A percentile compares a stretch with the other conserved stretches of the same genome.
phyloP scores from a whole-genome alignment of 371 early-diverging fungal genomes.

The Mortierella sp. region DNA sequence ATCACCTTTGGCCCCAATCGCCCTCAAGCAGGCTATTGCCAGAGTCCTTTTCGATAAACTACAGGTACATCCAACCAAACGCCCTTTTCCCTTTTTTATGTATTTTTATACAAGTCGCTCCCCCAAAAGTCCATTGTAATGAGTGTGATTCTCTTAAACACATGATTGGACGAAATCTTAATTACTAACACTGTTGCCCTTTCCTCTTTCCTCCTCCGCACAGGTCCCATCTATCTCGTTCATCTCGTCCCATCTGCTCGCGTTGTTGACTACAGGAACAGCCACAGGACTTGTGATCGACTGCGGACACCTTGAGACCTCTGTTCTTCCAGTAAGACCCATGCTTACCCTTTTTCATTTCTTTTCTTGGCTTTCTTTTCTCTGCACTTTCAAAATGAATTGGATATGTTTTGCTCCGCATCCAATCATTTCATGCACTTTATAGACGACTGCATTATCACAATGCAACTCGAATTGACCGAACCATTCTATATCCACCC shows the following conservation, averaged over 20 bases:
- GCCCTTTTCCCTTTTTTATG: not conserved
- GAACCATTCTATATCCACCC: too few relatives aligned
- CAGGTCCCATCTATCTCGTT: slow-evolving; percentile 86
- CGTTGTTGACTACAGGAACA: slow-evolving; percentile 82
- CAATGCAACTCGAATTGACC: too few relatives aligned
- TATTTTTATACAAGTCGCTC: not conserved
- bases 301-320: slow-evolving; percentile 81
- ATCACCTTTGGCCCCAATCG: slow-evolving; percentile 76
- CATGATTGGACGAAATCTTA: not conserved
- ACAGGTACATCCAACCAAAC: slow-evolving; percentile 59
- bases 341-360: too few relatives aligned
- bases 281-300: slow-evolving; percentile 87
- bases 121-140: not conserved
- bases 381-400: too few relatives aligned
- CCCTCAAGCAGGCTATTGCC: slow-evolving; percentile 78
- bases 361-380: too few relatives aligned
- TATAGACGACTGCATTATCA: too few relatives aligned
- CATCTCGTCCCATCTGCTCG: slow-evolving; percentile 78
- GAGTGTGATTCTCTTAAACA: not conserved
- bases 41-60: slow-evolving; percentile 81
- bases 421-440: too few relatives aligned
- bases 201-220: not conserved
- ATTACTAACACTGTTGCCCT: not conserved
- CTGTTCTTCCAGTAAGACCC: slow-evolving; percentile 79
- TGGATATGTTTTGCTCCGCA: too few relatives aligned